Conservation (phyloP, 805 yeast genomes). For the Barnettozyma pratensis region DNA sequence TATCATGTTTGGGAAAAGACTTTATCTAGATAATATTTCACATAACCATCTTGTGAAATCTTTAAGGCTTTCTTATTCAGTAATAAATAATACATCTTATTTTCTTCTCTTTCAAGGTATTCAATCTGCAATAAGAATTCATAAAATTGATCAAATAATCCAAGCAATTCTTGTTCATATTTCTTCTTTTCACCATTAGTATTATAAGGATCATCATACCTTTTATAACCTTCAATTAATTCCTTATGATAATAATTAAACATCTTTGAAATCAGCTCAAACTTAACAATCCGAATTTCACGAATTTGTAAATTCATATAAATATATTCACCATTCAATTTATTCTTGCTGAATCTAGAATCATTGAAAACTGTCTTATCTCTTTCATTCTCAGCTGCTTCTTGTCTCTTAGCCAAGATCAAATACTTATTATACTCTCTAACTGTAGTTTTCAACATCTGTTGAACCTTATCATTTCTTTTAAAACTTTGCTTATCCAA, state of each 20-base stretch:
- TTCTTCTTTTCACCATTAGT: constrained; percentile 6
- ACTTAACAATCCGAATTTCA: constrained; percentile 6
- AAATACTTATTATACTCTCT: constrained; percentile 4
- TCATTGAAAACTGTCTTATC: not conserved
- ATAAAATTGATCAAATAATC: constrained; percentile 2
- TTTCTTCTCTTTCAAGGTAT: constrained; percentile 9
- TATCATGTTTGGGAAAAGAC: not conserved
- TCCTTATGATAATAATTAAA: constrained; percentile 4
- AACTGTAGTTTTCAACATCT: not conserved
- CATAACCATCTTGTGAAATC: constrained; percentile 2
- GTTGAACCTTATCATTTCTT: not conserved
- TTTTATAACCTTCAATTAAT: constrained; percentile 3
- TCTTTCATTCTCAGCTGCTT: not conserved
- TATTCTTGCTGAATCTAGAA: not conserved
- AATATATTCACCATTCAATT: constrained; percentile 14
- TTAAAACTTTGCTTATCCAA: constrained; percentile 7
- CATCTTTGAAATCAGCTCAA: constrained; percentile 2
- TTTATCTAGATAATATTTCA: constrained; percentile 5
- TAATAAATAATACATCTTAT: constrained; percentile 1
- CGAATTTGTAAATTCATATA: constrained; percentile 8
- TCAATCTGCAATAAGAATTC: constrained; percentile 6
- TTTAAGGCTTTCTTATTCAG: not conserved
- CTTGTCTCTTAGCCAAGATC: not conserved
- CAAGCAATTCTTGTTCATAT: not conserved
- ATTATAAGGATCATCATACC: constrained; percentile 11